These are phyloP conservation scores for Metschnikowia cerradonensis DNA, from an alignment of 805 yeast genomes.

Conservation along the genomic window DNA sequence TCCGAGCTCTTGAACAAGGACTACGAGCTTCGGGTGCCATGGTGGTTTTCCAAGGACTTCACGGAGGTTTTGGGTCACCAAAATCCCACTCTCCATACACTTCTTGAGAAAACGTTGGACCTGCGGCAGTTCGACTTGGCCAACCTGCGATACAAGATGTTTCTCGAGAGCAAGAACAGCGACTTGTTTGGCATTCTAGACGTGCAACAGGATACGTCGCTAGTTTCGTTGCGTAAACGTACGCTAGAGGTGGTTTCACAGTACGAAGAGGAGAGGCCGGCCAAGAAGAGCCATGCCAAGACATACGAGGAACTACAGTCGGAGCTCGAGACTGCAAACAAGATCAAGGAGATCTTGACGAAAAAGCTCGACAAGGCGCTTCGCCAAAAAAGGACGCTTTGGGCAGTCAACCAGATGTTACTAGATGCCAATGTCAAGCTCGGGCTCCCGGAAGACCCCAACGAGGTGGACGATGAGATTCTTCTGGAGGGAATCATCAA, in stretches of 20 bases:
- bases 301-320: constrained; percentile 25
- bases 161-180: constrained; percentile 11
- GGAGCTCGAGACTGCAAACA: constrained; percentile 34
- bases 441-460: constrained; percentile 28
- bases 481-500: constrained; percentile 11
- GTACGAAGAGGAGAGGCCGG: background rate
- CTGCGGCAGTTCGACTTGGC: constrained; percentile 35
- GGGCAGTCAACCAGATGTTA: constrained; percentile 40
- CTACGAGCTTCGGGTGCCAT: constrained; percentile 34
- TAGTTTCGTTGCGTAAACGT: constrained; percentile 8
- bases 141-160: constrained; percentile 27
- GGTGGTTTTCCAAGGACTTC: constrained; percentile 39
- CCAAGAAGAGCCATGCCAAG: background rate
- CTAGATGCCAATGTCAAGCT: constrained; percentile 39
- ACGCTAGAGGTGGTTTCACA: constrained; percentile 1
- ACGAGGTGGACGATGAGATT: constrained; percentile 17
- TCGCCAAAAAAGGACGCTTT: constrained; percentile 33
- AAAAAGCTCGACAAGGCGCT: constrained; percentile 24
- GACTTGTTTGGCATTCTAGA: constrained; percentile 14
- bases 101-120: constrained; percentile 28
- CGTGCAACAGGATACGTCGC: constrained; percentile 4
- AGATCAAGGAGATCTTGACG: constrained; percentile 35
- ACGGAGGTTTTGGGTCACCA: constrained; percentile 22
- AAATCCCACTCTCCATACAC: constrained; percentile 14
- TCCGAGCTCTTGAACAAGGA: constrained; percentile 29